Conservation (phyloP, 129 eudicot species). For the Centrapalus pauciflorus region DNA sequence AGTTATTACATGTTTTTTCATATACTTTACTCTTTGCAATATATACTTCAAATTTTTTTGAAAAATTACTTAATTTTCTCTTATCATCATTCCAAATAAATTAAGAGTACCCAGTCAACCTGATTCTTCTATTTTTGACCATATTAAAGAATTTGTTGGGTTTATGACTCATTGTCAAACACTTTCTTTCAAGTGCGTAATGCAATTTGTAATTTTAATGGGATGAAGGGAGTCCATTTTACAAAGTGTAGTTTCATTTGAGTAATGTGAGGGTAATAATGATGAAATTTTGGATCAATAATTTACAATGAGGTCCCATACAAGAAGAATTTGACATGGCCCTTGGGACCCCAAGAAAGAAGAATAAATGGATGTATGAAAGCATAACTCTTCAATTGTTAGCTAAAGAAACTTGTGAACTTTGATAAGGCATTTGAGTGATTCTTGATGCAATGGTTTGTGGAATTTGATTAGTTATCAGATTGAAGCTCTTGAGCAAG, state of each 20-base stretch:
- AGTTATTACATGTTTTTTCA: too few species aligned
- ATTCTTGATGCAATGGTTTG: conserved; percentile 11
- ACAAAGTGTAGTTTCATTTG: neutral
- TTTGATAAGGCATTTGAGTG: neutral
- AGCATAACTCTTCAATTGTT: neutral
- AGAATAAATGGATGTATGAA: neutral
- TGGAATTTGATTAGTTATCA: conserved; percentile 54
- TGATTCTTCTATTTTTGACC: neutral
- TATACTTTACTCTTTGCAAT: too few species aligned
- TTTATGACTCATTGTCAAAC: too few species aligned
- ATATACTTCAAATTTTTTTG: too few species aligned
- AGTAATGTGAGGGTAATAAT: neutral
- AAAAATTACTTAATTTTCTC: too few species aligned
- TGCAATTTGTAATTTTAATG: neutral
- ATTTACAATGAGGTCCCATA: neutral
- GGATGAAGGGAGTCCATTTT: neutral
- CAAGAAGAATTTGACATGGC: neutral
- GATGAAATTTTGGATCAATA: neutral
- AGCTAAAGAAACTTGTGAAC: neutral
- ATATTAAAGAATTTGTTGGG: neutral
- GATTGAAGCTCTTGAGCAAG: conserved; percentile 73
- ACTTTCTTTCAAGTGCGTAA: neutral
- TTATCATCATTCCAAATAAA: neutral
- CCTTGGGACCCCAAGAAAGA: too few species aligned
- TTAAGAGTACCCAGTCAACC: neutral